A percentile compares a stretch with the other conserved stretches of the same genome.
Conservation (phyloP, 2,329 filamentous ascomycete species). For the Trichophyton equinum region DNA sequence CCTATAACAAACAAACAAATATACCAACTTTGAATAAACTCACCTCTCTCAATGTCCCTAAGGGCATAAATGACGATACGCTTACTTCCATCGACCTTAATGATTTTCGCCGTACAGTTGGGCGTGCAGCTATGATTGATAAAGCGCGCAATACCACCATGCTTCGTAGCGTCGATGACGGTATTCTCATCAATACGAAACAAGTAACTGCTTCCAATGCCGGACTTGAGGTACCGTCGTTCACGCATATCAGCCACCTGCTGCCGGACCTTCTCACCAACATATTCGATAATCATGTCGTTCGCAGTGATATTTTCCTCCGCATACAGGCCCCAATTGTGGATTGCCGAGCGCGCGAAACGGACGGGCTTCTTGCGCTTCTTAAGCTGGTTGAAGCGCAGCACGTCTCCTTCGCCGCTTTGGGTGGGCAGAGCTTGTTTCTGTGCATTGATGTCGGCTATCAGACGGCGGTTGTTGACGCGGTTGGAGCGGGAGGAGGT, state of each 20-base stretch:
- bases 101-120: conserved; percentile 98
- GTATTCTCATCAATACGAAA: conserved; percentile 98
- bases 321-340: conserved; percentile 96
- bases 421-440: conserved; percentile 61
- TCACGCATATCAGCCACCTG: conserved; percentile 96
- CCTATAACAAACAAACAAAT: neutral
- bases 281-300: conserved; percentile 99
- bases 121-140: conserved; percentile 98
- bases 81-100: conserved; percentile 95
- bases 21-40: conserved; percentile 41
- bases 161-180: conserved; percentile 95
- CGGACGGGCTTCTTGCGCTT: conserved; percentile 99
- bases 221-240: conserved; percentile 82
- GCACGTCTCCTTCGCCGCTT: conserved; percentile 70
- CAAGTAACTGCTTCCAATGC: conserved; percentile 91
- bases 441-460: conserved; percentile 89
- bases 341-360: conserved; percentile 92
- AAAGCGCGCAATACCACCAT: conserved; percentile 93
- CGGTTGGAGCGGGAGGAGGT: conserved; percentile 89
- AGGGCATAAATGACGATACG: conserved; percentile 97
- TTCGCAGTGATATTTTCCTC: conserved; percentile 95
- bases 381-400: conserved; percentile 98
- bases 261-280: conserved; percentile 92
- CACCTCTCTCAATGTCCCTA: conserved; percentile 79
- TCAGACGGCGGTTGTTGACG: conserved; percentile 85